Evolutionary conservation across 2,329 filamentous ascomycete genomes (phyloP).

Genomic region (Talaromyces sp.): DNA sequence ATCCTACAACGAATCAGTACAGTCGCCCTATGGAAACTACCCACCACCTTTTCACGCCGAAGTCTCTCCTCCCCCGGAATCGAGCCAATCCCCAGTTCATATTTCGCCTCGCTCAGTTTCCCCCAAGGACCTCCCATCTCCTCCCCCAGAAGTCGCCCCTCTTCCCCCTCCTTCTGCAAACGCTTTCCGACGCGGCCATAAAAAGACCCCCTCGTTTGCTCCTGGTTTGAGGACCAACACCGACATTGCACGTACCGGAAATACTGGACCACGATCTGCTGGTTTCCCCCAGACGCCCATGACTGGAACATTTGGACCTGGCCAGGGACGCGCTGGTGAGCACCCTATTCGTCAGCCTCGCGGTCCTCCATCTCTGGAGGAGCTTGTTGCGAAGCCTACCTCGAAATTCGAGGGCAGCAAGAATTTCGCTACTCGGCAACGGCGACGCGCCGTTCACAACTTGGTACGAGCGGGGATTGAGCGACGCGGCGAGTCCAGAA

Average conservation of each 20-base stretch:
- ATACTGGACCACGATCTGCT: constrained; percentile 70
- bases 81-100: constrained; percentile 47
- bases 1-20: constrained; percentile 34
- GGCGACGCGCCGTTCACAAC: constrained; percentile 85
- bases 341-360: constrained; percentile 91
- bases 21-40: constrained; percentile 44
- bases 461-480: constrained; percentile 85
- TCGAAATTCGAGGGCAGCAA: constrained; percentile 91
- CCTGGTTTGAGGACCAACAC: constrained; percentile 53
- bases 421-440: constrained; percentile 92
- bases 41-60: constrained; percentile 67
- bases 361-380: constrained; percentile 84
- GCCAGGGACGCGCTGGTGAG: constrained; percentile 87
- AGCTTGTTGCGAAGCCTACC: constrained; percentile 83
- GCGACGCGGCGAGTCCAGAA: constrained; percentile 68
- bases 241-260: constrained; percentile 43
- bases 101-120: constrained; percentile 62
- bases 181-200: constrained; percentile 81
- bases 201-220: constrained; percentile 75
- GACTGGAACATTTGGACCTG: constrained; percentile 84
- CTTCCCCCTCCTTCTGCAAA: constrained; percentile 84
- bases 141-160: constrained; percentile 63
- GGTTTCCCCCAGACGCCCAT: constrained; percentile 74
- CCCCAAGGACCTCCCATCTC: constrained; percentile 56
- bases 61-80: constrained; percentile 70